These are phyloP conservation scores for Pterocarpus macrocarpus DNA, from an alignment of 306 rosid genomes.

Conservation along the genomic window DNA sequence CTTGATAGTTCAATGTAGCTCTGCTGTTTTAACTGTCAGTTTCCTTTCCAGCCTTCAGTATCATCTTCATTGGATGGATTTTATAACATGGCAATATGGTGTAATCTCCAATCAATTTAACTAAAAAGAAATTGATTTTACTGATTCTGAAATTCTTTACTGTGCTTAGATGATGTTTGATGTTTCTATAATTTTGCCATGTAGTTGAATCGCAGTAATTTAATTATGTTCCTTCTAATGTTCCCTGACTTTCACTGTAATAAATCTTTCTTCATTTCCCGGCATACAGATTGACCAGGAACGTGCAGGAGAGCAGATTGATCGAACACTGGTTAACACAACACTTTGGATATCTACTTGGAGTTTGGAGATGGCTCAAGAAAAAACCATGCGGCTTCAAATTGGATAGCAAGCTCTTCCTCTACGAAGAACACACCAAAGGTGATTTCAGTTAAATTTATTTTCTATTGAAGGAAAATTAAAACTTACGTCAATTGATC, in stretches of 20 bases:
- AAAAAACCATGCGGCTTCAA: constrained; percentile 60
- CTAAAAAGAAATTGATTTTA: no score
- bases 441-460: constrained; percentile 33
- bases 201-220: neutral
- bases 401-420: constrained; percentile 69
- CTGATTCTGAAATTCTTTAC: neutral
- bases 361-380: constrained; percentile 70
- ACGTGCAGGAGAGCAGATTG: constrained; percentile 73
- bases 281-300: constrained; percentile 59
- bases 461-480: no score
- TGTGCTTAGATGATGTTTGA: neutral
- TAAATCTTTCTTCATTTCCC: no score
- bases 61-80: no score
- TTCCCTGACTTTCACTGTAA: neutral
- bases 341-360: constrained; percentile 62
- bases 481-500: no score
- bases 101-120: no score
- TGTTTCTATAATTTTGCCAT: constrained; percentile 1
- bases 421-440: constrained; percentile 63
- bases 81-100: no score
- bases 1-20: no score
- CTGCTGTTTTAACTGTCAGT: no score
- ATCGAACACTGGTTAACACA: constrained; percentile 62
- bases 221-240: neutral
- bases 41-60: no score